These are phyloP conservation scores for Paramecium bursaria DNA, from an alignment of 73 alveolate genomes.

Conservation along the genomic window DNA sequence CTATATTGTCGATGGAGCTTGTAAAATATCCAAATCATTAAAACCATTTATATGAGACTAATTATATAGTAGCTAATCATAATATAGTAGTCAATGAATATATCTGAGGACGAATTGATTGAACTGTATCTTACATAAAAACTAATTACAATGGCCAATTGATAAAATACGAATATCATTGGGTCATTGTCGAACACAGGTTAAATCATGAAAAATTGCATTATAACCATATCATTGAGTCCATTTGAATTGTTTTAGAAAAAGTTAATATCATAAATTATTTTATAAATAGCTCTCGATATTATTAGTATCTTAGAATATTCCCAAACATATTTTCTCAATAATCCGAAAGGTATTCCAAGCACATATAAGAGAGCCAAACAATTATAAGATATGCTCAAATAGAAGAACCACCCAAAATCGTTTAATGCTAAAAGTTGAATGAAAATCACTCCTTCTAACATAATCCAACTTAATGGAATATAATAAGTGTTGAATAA, in stretches of 20 bases:
- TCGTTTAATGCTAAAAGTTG: not conserved
- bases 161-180: conserved; percentile 12
- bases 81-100: not conserved
- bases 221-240: conserved; percentile 30
- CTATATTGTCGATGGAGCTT: conserved; percentile 10
- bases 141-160: not conserved
- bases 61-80: conserved; percentile 17
- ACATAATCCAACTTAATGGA: conserved; percentile 48
- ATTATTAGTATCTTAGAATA: conserved; percentile 4
- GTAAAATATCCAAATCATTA: conserved; percentile 17
- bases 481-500: conserved; percentile 8
- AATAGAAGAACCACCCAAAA: conserved; percentile 33
- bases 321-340: conserved; percentile 15
- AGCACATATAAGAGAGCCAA: conserved; percentile 1
- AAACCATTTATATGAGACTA: conserved; percentile 10
- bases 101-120: not conserved
- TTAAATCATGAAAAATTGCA: conserved; percentile 34
- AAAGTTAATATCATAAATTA: conserved; percentile 38
- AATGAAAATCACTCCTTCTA: conserved; percentile 38
- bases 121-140: conserved; percentile 46
- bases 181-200: conserved; percentile 43
- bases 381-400: conserved; percentile 7
- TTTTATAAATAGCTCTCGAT: conserved; percentile 17
- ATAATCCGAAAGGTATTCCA: not conserved
- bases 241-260: conserved; percentile 10